phyloP scores from a whole-genome alignment of 306 rosid species.

The Dalbergia cochinchinensis region DNA sequence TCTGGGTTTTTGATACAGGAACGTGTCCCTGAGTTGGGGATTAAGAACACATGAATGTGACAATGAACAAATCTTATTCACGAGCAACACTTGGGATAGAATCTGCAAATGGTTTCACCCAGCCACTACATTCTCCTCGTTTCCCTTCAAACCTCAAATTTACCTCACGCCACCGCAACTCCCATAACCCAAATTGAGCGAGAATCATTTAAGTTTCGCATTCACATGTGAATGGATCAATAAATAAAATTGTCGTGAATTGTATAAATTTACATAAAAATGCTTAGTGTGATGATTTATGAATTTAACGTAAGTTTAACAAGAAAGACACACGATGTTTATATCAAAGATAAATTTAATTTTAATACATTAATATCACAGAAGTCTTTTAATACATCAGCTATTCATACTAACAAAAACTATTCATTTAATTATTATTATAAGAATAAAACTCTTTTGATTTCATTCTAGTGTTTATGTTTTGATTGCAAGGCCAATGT shows the following conservation, averaged over 20 bases:
- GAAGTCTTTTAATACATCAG: no score
- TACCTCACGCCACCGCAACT: not conserved
- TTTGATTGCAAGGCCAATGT: no score
- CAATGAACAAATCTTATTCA: not conserved
- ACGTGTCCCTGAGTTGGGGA: not conserved
- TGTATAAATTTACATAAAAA: not conserved
- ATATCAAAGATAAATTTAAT: no score
- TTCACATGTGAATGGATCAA: no score
- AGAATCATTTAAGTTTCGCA: not conserved
- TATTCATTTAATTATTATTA: no score
- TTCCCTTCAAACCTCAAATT: slow-evolving; percentile 30
- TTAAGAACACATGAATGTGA: slow-evolving; percentile 1
- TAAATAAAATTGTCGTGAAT: no score
- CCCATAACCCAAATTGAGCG: not conserved
- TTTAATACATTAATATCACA: no score
- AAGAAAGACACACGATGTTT: no score
- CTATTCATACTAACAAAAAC: no score
- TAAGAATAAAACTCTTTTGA: no score
- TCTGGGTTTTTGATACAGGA: not conserved
- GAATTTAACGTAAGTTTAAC: no score
- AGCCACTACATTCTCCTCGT: slow-evolving; percentile 36
- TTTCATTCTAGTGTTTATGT: no score
- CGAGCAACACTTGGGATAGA: not conserved
- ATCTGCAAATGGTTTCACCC: not conserved
- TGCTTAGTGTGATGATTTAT: not conserved